Percentiles rank a stretch among this genome's conserved stretches.
Evolutionary conservation across 345 rosid species (phyloP).

Genomic region (Raphanus sativus): DNA sequence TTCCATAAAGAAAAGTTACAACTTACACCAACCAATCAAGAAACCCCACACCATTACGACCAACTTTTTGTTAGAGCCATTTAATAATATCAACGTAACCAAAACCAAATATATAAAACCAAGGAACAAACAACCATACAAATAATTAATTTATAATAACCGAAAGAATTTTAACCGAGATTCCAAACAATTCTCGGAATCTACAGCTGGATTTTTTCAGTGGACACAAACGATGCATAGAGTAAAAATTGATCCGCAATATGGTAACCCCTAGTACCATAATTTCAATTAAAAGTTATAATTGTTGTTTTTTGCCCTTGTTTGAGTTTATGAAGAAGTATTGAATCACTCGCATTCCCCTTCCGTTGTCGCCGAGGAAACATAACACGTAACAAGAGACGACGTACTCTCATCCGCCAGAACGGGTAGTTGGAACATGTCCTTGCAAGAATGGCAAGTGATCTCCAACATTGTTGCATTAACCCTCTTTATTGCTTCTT

Average conservation of each 20-base stretch:
- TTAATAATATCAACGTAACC: not conserved
- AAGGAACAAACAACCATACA: not conserved
- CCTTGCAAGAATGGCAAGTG: constrained; percentile 77
- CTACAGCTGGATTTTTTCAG: not conserved
- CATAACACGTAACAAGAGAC: constrained; percentile 32
- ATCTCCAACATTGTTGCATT: constrained; percentile 63
- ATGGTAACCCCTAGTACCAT: constrained; percentile 5
- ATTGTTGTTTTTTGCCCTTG: not conserved
- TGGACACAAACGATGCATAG: not conserved
- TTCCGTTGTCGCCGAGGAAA: constrained; percentile 31
- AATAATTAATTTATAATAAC: not conserved
- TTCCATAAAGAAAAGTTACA: constrained; percentile 12
- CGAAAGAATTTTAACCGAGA: not conserved
- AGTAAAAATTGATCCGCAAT: constrained; percentile 7
- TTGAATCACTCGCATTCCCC: constrained; percentile 24
- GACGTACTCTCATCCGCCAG: constrained; percentile 33
- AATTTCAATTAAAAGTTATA: not conserved
- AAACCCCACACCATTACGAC: constrained; percentile 25
- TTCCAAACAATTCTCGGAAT: not conserved
- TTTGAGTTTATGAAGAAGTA: not conserved
- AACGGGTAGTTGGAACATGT: constrained; percentile 49
- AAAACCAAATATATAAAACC: not conserved
- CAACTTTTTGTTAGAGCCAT: not conserved
- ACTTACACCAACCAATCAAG: constrained; percentile 27
- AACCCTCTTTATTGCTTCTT: constrained; percentile 63